phyloP scores from a whole-genome alignment of 257 asterid genomes.

The Salvia miltiorrhiza region DNA sequence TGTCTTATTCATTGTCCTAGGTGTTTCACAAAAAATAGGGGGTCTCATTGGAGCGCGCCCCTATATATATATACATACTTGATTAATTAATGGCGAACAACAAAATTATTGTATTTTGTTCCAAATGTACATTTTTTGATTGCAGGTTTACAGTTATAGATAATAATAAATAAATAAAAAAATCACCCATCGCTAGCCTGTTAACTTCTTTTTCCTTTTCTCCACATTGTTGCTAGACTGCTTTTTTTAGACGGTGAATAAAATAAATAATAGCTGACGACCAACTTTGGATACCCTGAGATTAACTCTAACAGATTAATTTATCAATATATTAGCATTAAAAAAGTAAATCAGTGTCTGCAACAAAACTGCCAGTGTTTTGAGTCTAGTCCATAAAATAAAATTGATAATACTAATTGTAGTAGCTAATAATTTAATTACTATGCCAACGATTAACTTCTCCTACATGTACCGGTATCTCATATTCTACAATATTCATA shows the following conservation, averaged over 20 bases:
- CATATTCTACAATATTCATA: background rate
- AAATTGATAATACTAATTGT: background rate
- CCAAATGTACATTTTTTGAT: background rate
- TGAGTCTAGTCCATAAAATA: slow-evolving; percentile 18
- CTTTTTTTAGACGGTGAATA: background rate
- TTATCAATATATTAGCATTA: slow-evolving; percentile 4
- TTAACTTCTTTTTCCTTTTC: background rate
- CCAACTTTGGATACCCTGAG: slow-evolving; percentile 34
- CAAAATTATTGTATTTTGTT: background rate
- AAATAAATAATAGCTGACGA: background rate
- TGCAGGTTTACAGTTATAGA: background rate
- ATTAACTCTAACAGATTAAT: slow-evolving; percentile 13
- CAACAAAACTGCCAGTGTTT: slow-evolving; percentile 4
- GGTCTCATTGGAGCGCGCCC: too few species aligned
- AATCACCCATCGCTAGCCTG: background rate
- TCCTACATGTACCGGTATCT: background rate
- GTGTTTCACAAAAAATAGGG: too few species aligned
- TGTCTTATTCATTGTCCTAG: too few species aligned
- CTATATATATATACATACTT: too few species aligned
- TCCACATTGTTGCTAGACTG: background rate
- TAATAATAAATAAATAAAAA: background rate
- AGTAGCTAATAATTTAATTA: slow-evolving; percentile 6
- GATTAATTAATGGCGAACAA: background rate
- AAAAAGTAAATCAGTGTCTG: background rate
- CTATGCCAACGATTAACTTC: background rate